Evolutionary conservation across 148 eudicot species (phyloP).

Genomic region (Silene conica): DNA sequence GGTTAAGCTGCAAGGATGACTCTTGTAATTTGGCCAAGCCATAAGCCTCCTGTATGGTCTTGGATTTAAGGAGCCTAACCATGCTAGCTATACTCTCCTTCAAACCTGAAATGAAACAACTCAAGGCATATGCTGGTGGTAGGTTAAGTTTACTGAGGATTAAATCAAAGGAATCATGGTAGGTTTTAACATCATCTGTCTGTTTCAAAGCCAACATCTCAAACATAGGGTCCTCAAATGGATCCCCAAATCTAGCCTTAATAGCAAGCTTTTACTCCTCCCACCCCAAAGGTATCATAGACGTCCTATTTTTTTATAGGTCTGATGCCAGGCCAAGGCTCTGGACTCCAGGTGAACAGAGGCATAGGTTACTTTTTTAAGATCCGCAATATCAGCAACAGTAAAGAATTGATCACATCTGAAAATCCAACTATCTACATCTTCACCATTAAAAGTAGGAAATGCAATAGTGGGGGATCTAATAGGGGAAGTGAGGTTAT

Average conservation of each 20-base stretch:
- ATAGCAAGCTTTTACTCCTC: background rate
- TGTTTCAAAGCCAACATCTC: background rate
- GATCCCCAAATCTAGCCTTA: background rate
- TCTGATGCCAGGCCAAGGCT: background rate
- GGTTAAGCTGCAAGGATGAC: background rate
- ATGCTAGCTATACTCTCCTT: background rate
- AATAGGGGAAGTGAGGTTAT: no score
- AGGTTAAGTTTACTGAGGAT: background rate
- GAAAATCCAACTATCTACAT: background rate
- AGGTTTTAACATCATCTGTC: background rate
- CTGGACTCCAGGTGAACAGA: background rate
- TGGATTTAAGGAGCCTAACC: background rate
- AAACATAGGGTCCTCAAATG: background rate
- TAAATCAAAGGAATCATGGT: background rate
- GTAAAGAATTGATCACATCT: conserved; percentile 3
- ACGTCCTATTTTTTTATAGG: background rate
- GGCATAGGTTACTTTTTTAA: background rate
- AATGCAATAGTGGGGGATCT: background rate
- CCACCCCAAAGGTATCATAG: background rate
- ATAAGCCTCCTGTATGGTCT: background rate
- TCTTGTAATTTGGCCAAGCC: background rate
- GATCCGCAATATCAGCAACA: background rate
- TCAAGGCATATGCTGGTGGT: background rate
- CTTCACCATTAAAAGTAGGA: background rate
- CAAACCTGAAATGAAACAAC: background rate